Base-by-base conservation (phyloP, 2,329 filamentous ascomycete species). In the Coniochaeta sp. region DNA sequence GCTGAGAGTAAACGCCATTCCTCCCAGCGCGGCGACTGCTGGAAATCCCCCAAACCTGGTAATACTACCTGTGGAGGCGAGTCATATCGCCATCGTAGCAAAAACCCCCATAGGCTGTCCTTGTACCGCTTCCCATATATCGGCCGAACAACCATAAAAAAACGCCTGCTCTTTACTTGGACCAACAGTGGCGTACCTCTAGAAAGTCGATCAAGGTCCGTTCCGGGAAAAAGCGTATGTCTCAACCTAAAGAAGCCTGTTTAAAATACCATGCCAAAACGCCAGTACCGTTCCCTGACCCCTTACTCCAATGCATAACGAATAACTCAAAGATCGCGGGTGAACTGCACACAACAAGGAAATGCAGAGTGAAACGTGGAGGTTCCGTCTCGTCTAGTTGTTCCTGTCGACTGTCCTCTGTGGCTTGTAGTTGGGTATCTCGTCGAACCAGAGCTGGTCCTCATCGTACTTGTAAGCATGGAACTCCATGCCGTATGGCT, bases 401-500 rank as follows among this genome's bases (percentile, higher is more conserved):
- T 73, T 74, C 58, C 71, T 72, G 63, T 80, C 77, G 19, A 75
- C 71, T 47, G 82, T 84, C 67, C 83, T 82, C 64, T 84, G 84
- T 33, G 95, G 83, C 73, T 89, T 86, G 75, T 95, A 98, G 69
- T 93, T 82, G n/a, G 88, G 89, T 54, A 96, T 76, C 71, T 95
- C 87, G 62, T 95, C 87, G 68, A 99, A 99, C 82, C 88, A 91
- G 64, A 89, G 86, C 22, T 78, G 83, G 3, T 82, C 79, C 63
- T 90, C 84, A 70, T 96, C 90, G 77, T 96, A 99, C 63, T 87
- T 85, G 79, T 96, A 99, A 0, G 92, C 93, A 72, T 96, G 93
- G 78, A 98, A 97, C 63, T 96, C 93, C 61, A 97, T 93, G 16
- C 95, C 95, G 67, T 99, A 99, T 0, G 95, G 95, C 80, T 97